Base-by-base conservation (phyloP, 768 basidiomycete genomes). In the Arthromyces matolae region DNA sequence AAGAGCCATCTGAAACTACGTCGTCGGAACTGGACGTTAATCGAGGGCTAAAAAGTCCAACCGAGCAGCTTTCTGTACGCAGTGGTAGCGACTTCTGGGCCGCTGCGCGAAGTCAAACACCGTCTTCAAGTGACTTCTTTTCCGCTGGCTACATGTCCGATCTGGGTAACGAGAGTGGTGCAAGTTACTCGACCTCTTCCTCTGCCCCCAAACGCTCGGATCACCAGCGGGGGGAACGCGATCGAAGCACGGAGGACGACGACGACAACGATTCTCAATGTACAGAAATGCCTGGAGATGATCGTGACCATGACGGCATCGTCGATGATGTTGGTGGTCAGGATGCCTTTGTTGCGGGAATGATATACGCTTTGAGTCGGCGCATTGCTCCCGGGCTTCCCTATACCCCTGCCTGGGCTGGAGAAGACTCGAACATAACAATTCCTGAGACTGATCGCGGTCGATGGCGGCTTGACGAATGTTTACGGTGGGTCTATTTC, bases 21-120 rank as follows among this genome's bases (percentile, higher is more conserved):
- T 48, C 67, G 1, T 57, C 64, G 43, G 45, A 19, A 36, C n/a
- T 33, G 43, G 36, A 22, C 9, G 35, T 19, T 42, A 20, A 54
- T 51, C 38, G 57, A 45, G 45, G 51, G 52, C 20, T 56, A 42
- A 54, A 53, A 14, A 60, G 61, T 40, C 48, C 51, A n/a, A 56
- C 54, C 8, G 75, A 76, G n/a, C n/a, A n/a, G 37, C 68, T 61
- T 18, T 79, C 76, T 16, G 77, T 80, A 14, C 63, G 86, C 14
- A 88, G 82, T 35, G 88, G 81, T 5, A 89, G 86, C 47, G 85
- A 82, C 14, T 90, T 86, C 53, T 90, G 83, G 83, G 87, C 86
- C 0, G 81, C 75, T 25, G 77, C 73, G 18, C 64, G 75, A 24
- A 77, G 76, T 47, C 70, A 74, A 38, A 79, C 76, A 19, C 75